Evolutionary conservation across 192 early-diverging fungal genomes (phyloP).

Genomic region (Funneliformis geosporum): DNA sequence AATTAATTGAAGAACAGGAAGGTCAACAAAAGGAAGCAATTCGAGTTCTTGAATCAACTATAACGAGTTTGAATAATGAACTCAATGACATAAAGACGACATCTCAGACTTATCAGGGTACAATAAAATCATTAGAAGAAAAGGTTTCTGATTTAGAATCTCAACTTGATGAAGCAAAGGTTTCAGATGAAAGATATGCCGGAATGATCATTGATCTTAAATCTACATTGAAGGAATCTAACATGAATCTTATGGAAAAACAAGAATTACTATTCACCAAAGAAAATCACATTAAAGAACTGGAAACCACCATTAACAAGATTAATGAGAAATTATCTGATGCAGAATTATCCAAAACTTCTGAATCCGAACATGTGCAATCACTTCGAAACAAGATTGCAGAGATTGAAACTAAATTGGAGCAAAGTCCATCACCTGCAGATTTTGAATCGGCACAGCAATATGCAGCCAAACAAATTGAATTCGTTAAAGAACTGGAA

Average conservation of each 20-base stretch:
- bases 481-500: background rate
- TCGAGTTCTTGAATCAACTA: background rate
- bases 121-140: background rate
- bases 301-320: background rate
- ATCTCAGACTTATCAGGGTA: background rate
- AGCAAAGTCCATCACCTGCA: background rate
- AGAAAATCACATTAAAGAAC: background rate
- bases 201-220: background rate
- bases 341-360: background rate
- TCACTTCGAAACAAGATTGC: background rate
- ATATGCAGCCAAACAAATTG: background rate
- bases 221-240: background rate
- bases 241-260: background rate
- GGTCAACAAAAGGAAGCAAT: slow-evolving; percentile 2
- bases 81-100: background rate
- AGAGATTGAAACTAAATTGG: background rate
- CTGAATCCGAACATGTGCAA: background rate
- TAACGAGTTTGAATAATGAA: background rate
- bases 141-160: slow-evolving; percentile 4
- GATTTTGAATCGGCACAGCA: background rate
- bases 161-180: slow-evolving; percentile 12
- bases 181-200: background rate
- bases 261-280: background rate
- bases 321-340: background rate
- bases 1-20: background rate